These are phyloP conservation scores for Pseudogymnoascus sp. DNA, from an alignment of 2,329 filamentous ascomycete species.

Conservation along the genomic window DNA sequence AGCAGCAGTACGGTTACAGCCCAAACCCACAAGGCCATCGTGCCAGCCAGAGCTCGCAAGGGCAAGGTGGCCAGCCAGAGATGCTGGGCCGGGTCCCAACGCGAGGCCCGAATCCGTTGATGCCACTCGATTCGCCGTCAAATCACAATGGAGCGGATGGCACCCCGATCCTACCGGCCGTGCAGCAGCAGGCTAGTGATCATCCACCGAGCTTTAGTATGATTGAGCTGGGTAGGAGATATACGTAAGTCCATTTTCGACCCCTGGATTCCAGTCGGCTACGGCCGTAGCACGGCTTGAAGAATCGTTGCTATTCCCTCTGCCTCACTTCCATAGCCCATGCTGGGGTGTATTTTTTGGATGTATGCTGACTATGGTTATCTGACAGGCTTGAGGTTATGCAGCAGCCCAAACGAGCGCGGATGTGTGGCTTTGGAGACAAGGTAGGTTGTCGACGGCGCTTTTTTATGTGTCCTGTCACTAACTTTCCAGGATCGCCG, in stretches of 20 bases:
- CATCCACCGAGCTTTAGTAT: constrained; percentile 10
- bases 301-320: background rate
- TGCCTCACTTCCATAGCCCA: background rate
- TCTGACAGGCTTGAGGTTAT: constrained; percentile 62
- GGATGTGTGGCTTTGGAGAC: constrained; percentile 98
- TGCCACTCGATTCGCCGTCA: constrained; percentile 5
- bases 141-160: constrained; percentile 1
- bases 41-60: constrained; percentile 2
- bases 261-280: background rate
- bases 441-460: constrained; percentile 55
- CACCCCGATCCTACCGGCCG: background rate
- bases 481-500: constrained; percentile 68
- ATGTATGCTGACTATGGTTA: background rate
- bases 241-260: background rate
- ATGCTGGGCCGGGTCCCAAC: background rate
- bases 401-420: constrained; percentile 86
- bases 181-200: background rate
- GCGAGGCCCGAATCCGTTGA: background rate
- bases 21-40: background rate
- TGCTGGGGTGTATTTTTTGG: background rate
- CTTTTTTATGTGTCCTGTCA: constrained; percentile 13
- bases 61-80: background rate
- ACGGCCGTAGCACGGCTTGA: background rate
- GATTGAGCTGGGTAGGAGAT: constrained; percentile 10
- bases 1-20: background rate